A percentile compares a stretch with the other conserved stretches of the same genome.
Conservation (phyloP, 2,329 filamentous ascomycete genomes). For the Colletotrichum karsti region DNA sequence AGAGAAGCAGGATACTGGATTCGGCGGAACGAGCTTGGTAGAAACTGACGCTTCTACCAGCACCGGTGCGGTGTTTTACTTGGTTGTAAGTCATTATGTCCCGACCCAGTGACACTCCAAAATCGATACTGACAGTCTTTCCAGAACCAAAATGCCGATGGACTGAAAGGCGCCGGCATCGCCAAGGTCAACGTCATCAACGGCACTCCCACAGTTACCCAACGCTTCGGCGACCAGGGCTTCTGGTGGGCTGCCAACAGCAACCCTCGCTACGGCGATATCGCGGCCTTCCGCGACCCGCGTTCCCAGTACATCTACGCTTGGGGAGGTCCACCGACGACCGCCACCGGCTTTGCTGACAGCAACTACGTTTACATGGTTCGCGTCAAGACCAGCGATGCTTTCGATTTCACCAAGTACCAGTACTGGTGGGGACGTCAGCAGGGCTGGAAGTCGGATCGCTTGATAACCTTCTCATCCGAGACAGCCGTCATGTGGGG, state of each 20-base stretch:
- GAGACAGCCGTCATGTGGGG: slow-evolving; percentile 49
- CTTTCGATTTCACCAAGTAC: slow-evolving; percentile 45
- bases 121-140: not conserved
- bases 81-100: slow-evolving; percentile 41
- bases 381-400: slow-evolving; percentile 42
- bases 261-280: slow-evolving; percentile 46
- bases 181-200: slow-evolving; percentile 43
- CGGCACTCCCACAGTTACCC: slow-evolving; percentile 42
- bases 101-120: too few species aligned
- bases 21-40: slow-evolving; percentile 48
- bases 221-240: slow-evolving; percentile 39
- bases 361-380: slow-evolving; percentile 44
- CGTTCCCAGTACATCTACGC: slow-evolving; percentile 48
- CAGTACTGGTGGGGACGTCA: slow-evolving; percentile 50
- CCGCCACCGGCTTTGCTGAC: slow-evolving; percentile 32
- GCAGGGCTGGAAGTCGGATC: slow-evolving; percentile 43
- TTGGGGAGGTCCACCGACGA: slow-evolving; percentile 46
- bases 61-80: slow-evolving; percentile 43
- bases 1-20: slow-evolving; percentile 43
- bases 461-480: slow-evolving; percentile 39
- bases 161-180: slow-evolving; percentile 45
- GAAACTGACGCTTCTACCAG: slow-evolving; percentile 39
- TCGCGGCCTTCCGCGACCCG: slow-evolving; percentile 45
- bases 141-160: slow-evolving; percentile 37
- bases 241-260: slow-evolving; percentile 46